Base-by-base conservation (phyloP, 768 basidiomycete species). In the Xerocomus brunneocitrinus region DNA sequence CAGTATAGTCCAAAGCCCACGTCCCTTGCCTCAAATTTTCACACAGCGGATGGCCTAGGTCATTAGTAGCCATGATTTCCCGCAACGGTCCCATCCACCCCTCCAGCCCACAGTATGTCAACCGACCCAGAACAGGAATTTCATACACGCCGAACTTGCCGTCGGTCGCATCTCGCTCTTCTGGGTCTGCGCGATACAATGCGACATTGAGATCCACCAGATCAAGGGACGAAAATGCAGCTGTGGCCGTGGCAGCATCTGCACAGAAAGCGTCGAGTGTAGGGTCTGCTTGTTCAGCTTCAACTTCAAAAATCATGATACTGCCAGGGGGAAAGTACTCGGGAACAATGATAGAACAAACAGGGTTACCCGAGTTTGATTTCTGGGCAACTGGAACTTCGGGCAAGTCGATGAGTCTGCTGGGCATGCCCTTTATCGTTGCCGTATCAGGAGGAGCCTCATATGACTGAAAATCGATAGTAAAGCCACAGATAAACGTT, bases 41-140 rank as follows among this genome's bases (percentile, higher is more conserved):
- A 62, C 92, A 95, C 4, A 99, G 76, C 1, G 92, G 80, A 68
- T 98, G 94, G 0, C 97, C 97, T 3, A 98, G 79, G 66, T 99
- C 94, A 68, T 98, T 98, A 63, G 84, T 80, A 58, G 78, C 77
- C 83, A 94, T 94, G 67, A 98, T 83, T 59, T 83, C 82, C 36
- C 83, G 79, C 50, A 98, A 74, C 0, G 85, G 85, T 60, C 86
- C 81, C 93, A 99, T 98, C 93, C 95, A 99, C 2, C 97, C 97
- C 64, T 98, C 92, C 47, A 98, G 69, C 16, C 97, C 97, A 62
- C 95, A 98, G 70, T 98, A 99, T 10, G 81, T 83, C 68, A 94
- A 74, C 54, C 80, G 79, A 0, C 89, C 92, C 24, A 81, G 63
- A 24, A 78, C 81, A 5, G 95, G 90, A 32, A 99, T 73, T 44